Evolutionary conservation across 2,329 filamentous ascomycete genomes (phyloP), one percentile per base, ranked within the genome.

Genomic region (Exophiala calicioides): DNA sequence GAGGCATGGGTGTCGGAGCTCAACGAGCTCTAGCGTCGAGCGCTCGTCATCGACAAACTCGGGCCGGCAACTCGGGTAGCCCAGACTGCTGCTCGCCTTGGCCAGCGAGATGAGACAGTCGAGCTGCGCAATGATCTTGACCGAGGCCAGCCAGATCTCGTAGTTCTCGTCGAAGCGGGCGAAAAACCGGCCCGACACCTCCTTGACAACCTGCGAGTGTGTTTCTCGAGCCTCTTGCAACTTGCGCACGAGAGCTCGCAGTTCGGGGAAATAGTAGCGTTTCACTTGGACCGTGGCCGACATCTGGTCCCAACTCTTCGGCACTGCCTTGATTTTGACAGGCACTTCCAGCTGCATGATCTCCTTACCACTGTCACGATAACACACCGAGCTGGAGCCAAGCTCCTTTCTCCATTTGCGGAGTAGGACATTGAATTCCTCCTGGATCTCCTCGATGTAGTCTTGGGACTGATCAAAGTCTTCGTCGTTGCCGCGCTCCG

Each of bases 341-440:
- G 93, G 91, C 0, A 88, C 85, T 65, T 98, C 93, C 8, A 98
- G 77, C 68, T 98, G 91, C 69, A 95, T 97, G 41, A 98, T 88
- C 62, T 98, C 93, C 65, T 98, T 98, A 52, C 93, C 93, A 5
- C 94, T 86, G 62, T 97, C 88, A 20, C 82, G 82, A 59, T 84
- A 93, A 62, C 83, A 83, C 52, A 91, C 77, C 0, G 79, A 78
- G 56, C 79, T 86, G 48, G 85, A 89, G 51, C 85, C 87, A 3
- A 96, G 74, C 32, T 90, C 80, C 24, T 79, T 78, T 52, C 87
- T 85, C 56, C 85, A 84, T 58, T 81, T 77, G 40, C 82, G 81
- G 2, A 97, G 72, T 1, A 97, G 70, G 3, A 76, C 71, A 3
- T 90, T 74, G 0, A 98, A 77, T 36, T 88, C 78, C 3, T 75